phyloP scores from a whole-genome alignment of 2,329 filamentous ascomycete species.

The Clarireedia sp. region DNA sequence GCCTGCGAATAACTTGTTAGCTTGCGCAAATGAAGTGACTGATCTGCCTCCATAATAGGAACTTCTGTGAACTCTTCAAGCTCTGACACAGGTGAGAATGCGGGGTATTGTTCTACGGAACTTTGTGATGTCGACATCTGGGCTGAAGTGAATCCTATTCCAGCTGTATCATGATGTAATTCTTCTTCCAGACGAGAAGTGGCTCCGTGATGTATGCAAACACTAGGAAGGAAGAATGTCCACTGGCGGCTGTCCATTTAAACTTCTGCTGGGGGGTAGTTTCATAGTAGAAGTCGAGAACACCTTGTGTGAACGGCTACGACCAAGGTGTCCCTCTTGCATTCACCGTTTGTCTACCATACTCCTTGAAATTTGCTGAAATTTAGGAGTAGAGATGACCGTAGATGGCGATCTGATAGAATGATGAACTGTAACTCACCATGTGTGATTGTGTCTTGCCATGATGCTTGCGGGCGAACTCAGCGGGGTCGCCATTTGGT shows the following conservation, averaged over 20 bases:
- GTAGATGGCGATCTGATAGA: neutral
- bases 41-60: neutral
- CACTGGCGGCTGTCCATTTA: neutral
- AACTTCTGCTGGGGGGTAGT: neutral
- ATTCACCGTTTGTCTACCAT: neutral
- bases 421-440: constrained; percentile 47
- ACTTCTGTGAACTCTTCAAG: neutral
- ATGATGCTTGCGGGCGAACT: constrained; percentile 59
- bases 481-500: constrained; percentile 35
- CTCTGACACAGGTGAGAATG: neutral
- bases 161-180: constrained; percentile 5
- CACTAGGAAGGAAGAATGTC: constrained; percentile 16
- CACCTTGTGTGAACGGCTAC: neutral
- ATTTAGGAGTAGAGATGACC: neutral
- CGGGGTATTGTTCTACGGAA: neutral
- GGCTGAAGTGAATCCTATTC: neutral
- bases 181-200: constrained; percentile 2
- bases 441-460: constrained; percentile 82
- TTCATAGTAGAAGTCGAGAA: neutral
- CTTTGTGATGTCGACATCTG: neutral
- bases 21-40: neutral
- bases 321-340: neutral
- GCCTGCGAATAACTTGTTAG: constrained; percentile 48
- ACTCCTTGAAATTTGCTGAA: neutral
- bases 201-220: constrained; percentile 14